Evolutionary conservation across 2,329 filamentous ascomycete genomes (phyloP).

Genomic region (Hymenoscyphus fraxineus): DNA sequence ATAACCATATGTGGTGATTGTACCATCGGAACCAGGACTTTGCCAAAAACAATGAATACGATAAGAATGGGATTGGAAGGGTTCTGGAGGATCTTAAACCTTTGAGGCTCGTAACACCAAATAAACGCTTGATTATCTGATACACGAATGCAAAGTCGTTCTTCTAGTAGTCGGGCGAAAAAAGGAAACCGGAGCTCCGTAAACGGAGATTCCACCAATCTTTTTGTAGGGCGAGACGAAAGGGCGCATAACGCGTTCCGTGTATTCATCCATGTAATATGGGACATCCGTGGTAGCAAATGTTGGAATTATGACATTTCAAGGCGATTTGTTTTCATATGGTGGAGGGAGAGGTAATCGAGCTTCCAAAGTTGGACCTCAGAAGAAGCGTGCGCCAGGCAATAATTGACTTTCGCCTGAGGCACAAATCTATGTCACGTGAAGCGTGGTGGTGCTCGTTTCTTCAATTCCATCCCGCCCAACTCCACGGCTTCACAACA

Average conservation of each 20-base stretch:
- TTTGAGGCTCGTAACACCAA: background rate
- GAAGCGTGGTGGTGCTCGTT: constrained; percentile 6
- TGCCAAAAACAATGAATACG: background rate
- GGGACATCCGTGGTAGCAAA: background rate
- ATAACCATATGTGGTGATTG: background rate
- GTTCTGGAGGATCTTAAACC: background rate
- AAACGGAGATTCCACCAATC: background rate
- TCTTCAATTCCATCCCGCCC: constrained; percentile 16
- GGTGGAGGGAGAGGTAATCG: too few relatives aligned
- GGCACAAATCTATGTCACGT: constrained; percentile 5
- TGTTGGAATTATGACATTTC: background rate
- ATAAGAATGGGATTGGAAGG: background rate
- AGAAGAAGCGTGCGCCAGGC: background rate
- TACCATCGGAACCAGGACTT: background rate
- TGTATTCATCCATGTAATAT: background rate
- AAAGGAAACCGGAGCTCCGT: background rate
- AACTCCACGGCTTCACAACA: constrained; percentile 20
- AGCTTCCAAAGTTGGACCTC: too few relatives aligned
- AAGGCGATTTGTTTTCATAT: background rate
- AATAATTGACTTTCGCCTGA: background rate
- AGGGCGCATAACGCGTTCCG: background rate
- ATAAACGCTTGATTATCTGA: background rate
- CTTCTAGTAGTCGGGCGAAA: background rate
- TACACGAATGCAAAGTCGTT: background rate
- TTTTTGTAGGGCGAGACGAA: background rate